These are phyloP conservation scores for Leccinum subspadiceum DNA, from an alignment of 1,284 basidiomycete species.

Conservation along the genomic window DNA sequence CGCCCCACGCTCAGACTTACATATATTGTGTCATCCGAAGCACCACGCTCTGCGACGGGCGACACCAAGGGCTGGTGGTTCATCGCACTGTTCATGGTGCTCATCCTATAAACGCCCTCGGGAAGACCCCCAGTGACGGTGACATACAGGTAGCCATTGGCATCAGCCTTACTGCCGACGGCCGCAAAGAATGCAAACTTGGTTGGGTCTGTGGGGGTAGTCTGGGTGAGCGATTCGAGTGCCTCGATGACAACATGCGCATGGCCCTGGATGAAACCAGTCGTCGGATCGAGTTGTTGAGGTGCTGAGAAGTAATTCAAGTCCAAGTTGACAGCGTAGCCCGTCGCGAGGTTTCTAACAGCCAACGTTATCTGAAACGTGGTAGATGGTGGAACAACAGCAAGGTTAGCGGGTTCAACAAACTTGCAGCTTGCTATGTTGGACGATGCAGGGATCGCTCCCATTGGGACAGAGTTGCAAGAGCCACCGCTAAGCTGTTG, in stretches of 20 bases:
- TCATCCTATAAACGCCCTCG: conserved; percentile 55
- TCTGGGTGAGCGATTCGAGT: conserved; percentile 51
- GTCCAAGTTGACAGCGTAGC: conserved; percentile 53
- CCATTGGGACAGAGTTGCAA: conserved; percentile 58
- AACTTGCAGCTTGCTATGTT: conserved; percentile 56
- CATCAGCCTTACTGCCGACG: conserved; percentile 46
- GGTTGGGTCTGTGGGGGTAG: conserved; percentile 53
- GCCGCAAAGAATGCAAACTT: conserved; percentile 72
- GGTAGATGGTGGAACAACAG: conserved; percentile 40
- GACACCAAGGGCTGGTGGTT: conserved; percentile 64
- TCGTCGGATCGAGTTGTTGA: conserved; percentile 50
- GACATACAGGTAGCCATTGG: conserved; percentile 51
- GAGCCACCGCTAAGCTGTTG: conserved; percentile 46
- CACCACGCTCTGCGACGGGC: conserved; percentile 57
- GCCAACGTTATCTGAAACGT: conserved; percentile 50
- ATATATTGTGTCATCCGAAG: conserved; percentile 62
- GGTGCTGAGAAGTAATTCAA: conserved; percentile 59
- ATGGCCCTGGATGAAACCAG: conserved; percentile 58
- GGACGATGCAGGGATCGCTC: conserved; percentile 40
- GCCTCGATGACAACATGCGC: conserved; percentile 64
- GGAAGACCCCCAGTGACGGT: conserved; percentile 59
- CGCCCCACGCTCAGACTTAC: conserved; percentile 35
- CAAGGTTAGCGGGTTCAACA: conserved; percentile 42
- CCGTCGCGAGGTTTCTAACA: conserved; percentile 46
- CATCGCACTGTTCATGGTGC: conserved; percentile 49